Evolutionary conservation across 352 stramenopile species (phyloP), one percentile per base, ranked within the genome.

Genomic region (Thraustotheca clavata): DNA sequence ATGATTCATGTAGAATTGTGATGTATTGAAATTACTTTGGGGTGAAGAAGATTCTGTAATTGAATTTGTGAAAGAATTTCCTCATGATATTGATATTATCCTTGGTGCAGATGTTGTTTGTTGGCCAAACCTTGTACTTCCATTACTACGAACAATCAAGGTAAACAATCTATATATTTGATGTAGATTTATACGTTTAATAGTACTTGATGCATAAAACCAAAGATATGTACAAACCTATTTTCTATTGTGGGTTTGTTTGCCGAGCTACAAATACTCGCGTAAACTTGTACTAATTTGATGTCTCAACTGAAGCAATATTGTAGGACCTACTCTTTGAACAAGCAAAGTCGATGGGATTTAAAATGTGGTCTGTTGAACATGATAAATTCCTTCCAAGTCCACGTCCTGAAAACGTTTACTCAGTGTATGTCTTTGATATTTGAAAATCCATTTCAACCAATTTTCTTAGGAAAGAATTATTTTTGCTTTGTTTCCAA

Each of bases 51-150:
- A 68, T 32, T 85, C 73, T 49, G 70, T 73, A 2, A 57, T 70
- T 29, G 60, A 60, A n/a, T 82, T 90, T 54, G 69, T 81, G 39
- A 27, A 59, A n/a, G 59, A 67, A 6, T 85, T 87, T 48, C 60
- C 69, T 14, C 47, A 76, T n/a, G 62, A 73, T 0, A 66, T 88
- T 7, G 77, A 89, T 59, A 34, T 88, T 20, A 43, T 90, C 41
- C 71, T 90, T 38, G 79, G 77, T 33, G 79, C 81, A 1, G 79
- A 90, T 59, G 81, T 89, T 24, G 76, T 89, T 31, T 87, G 80
- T 65, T 90, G 81, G 79, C 79, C 79, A 34, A 74, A 73, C 20
- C 73, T 88, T 26, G 73, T 90, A 14, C 77, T 82, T 38, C 81
- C 81, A n/a, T 76, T 89, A 46, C 66, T 90, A 27, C 75, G 82